These are phyloP conservation scores for Iris macrosiphon DNA, from an alignment of 106 monocot species.

Conservation along the genomic window DNA sequence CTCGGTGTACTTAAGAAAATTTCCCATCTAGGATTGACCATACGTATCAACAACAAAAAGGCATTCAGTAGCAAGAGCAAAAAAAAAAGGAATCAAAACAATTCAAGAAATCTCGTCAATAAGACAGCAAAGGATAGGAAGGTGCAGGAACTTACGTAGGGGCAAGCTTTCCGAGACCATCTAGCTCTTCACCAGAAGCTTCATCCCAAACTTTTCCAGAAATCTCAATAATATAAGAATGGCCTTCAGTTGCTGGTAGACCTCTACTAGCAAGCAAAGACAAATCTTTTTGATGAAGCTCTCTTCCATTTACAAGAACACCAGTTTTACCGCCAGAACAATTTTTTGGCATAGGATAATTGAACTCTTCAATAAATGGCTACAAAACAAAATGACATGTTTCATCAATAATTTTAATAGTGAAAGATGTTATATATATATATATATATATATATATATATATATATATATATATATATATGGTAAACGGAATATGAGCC, in stretches of 20 bases:
- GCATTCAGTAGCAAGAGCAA: too few relatives aligned
- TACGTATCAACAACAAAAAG: too few relatives aligned
- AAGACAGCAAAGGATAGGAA: neutral
- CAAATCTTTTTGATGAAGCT: constrained; percentile 87
- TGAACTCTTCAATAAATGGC: constrained; percentile 95
- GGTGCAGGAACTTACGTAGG: constrained; percentile 64
- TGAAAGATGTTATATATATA: too few relatives aligned
- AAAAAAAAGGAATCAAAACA: too few relatives aligned
- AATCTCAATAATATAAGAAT: constrained; percentile 71
- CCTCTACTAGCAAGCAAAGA: constrained; percentile 76
- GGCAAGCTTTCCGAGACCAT: constrained; percentile 93
- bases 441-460: too few relatives aligned
- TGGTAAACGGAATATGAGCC: too few relatives aligned
- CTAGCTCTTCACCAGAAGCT: constrained; percentile 76
- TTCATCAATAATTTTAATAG: neutral
- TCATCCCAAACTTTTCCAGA: constrained; percentile 88
- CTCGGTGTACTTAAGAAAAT: too few relatives aligned
- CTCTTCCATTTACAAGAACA: constrained; percentile 86
- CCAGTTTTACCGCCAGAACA: constrained; percentile 84
- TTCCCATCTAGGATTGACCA: too few relatives aligned
- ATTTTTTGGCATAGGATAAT: constrained; percentile 79
- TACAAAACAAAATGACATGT: constrained; percentile 27
- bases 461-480: too few relatives aligned
- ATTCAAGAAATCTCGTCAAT: too few relatives aligned
- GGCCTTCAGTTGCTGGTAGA: constrained; percentile 33